A percentile compares a stretch with the other conserved stretches of the same genome.
Conservation (phyloP, 371 early-diverging fungal species). For the Mortierella sp. region DNA sequence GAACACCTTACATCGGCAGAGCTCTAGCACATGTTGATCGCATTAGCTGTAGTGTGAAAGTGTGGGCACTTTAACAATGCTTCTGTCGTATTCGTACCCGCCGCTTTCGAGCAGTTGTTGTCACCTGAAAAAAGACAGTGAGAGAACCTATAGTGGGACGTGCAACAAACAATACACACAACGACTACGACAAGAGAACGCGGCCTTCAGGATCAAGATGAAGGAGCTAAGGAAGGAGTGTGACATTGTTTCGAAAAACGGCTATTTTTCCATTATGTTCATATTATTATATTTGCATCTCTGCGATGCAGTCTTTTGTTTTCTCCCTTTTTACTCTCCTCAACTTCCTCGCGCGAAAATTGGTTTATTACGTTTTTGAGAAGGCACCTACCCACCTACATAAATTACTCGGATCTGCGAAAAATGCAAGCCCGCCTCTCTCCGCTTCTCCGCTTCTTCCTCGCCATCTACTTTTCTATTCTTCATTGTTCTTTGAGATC, state of each 20-base stretch:
- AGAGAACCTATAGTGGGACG: background rate
- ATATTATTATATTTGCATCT: background rate
- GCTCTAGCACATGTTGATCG: background rate
- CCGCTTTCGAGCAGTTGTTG: background rate
- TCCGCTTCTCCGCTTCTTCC: background rate
- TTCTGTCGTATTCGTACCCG: background rate
- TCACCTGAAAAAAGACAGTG: background rate
- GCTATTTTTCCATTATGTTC: too few species aligned
- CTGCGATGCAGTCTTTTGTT: too few species aligned
- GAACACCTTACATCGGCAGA: background rate
- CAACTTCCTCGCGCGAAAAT: background rate
- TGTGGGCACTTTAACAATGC: background rate
- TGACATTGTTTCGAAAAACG: too few species aligned
- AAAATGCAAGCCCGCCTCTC: background rate
- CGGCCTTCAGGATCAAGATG: too few species aligned
- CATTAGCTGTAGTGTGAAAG: background rate
- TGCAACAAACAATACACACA: background rate
- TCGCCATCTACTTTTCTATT: background rate
- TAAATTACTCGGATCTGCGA: background rate
- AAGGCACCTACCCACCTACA: too few species aligned
- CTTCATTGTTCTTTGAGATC: too few species aligned
- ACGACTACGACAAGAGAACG: background rate
- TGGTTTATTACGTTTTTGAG: too few species aligned
- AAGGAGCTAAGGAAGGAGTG: too few species aligned
- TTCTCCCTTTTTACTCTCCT: background rate